Base-by-base conservation (phyloP, 352 stramenopile species). In the Phytophthora pini region DNA sequence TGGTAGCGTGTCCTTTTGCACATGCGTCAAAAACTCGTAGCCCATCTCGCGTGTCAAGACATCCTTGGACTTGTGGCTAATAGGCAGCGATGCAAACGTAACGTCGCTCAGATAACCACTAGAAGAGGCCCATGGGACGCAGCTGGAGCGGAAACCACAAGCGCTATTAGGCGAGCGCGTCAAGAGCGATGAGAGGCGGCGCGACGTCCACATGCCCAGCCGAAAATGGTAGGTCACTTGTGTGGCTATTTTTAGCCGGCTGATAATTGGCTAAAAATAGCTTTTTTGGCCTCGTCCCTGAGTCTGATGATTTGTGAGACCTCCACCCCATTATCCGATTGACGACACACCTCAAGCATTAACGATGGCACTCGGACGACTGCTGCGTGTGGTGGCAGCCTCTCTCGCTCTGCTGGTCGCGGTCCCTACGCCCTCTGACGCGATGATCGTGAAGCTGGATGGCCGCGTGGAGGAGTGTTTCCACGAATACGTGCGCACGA, bases 1-100 rank as follows among this genome's bases (percentile, higher is more conserved):
- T n/a, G 83, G 65, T 61, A 97, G 89, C 47, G 93, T 93, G 40
- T 91, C 77, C 26, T 84, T 84, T 70, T 98, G 95, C 49, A 98
- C 85, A 54, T 91, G 70, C 17, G 95, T 98, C 73, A 98, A 90
- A 41, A 76, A 79, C 61, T 94, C 76, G 57, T 96, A 97, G 47
- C 86, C 73, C 62, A 98, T 84, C 20, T 85, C 82, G 56, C 94
- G 73, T 8, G 83, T 73, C 29, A 96, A 78, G 8, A 91, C 88
- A 47, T 80, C 66, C 54, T 87, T 85, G 43, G 72, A 89, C 72
- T 69, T 46, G 39, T 69, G 65, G 24, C 72, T 89, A 47, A 94
- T 87, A 29, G 64, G 62, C 45, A 88, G 54, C 41, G 79, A 81
- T 3, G 57, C 50, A 34, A 88, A 81, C 24, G 72, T 65, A 39